A percentile compares a stretch with the other conserved stretches of the same genome.
phyloP scores from a whole-genome alignment of 2,329 filamentous ascomycete genomes.

The Sarocladium kiliense region DNA sequence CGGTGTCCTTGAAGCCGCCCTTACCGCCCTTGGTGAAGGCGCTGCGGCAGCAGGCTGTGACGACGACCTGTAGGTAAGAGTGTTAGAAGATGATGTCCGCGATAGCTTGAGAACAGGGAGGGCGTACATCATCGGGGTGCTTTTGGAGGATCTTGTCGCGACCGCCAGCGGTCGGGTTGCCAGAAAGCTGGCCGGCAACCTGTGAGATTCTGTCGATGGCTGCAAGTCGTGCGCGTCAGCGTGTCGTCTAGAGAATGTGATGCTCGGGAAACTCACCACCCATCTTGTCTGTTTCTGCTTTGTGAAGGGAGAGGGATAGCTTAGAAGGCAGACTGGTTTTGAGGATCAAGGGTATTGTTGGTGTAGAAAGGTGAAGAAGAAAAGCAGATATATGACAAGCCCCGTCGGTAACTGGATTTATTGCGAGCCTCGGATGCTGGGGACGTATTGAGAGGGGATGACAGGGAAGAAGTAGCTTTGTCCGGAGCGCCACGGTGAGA shows the following conservation, averaged over 20 bases:
- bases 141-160: slow-evolving; percentile 59
- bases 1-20: slow-evolving; percentile 93
- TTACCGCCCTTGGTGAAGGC: slow-evolving; percentile 90
- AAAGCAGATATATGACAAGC: not conserved
- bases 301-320: not conserved
- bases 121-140: slow-evolving; percentile 61
- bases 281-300: slow-evolving; percentile 14
- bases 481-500: not conserved
- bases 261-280: slow-evolving; percentile 15
- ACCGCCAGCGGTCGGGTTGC: slow-evolving; percentile 48
- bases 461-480: not conserved
- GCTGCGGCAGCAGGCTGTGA: slow-evolving; percentile 87
- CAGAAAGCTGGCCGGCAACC: slow-evolving; percentile 58
- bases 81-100: slow-evolving; percentile 18
- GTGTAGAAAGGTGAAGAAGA: not conserved
- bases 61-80: slow-evolving; percentile 59
- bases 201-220: slow-evolving; percentile 54
- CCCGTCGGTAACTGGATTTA: not conserved
- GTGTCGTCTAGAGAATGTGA: not conserved
- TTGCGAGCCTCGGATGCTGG: slow-evolving; percentile 5
- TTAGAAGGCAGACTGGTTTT: not conserved
- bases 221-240: slow-evolving; percentile 24
- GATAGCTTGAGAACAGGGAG: slow-evolving; percentile 17
- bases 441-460: not conserved
- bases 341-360: not conserved